Base-by-base conservation (phyloP, 2,329 filamentous ascomycete species). In the Cordyceps fumosorosea region DNA sequence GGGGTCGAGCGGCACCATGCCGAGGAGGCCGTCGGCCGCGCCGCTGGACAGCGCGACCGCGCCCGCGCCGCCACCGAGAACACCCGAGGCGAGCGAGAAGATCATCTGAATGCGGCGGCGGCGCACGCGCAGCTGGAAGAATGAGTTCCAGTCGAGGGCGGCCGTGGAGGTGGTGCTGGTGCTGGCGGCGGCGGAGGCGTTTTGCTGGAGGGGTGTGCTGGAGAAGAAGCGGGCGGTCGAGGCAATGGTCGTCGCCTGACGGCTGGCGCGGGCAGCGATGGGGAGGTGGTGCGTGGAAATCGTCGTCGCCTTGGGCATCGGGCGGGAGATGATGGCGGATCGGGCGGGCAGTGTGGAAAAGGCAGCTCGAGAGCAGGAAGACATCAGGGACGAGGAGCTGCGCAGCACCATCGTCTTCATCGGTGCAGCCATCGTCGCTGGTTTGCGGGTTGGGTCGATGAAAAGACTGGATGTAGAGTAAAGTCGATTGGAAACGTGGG, bases 121-220 rank as follows among this genome's bases (percentile, higher is more conserved):
- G 64, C 87, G 89, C 69, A 91, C 89, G 71, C 93, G 91, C 64
- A 98, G 87, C 73, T 86, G 85, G 81, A 98, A 96, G 81, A 96
- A 98, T 58, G 86, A 87, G 78, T 97, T 89, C 93, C 93, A 98
- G 77, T 91, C 85, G 48, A 93, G 84, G n/a, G 75, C 71, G 42
- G 74, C 68, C 56, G 57, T 60, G 59, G 63, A 66, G 60, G 70
- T 66, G 60, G 71, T 65, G 20, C 75, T 65, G 18, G 71, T 65
- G 45, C 71, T 60, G 24, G 67, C 58, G 20, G 64, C 56, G 45
- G 71, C 60, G 24, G 67, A 57, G 20, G 63, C 53, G 48, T 58
- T 56, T 18, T 64, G 63, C 60, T 62, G 51, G 20, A 56, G 48
- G 64, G 65, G 64, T 60, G 64, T 65, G 56, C 60, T 60, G 48